phyloP scores from a whole-genome alignment of 1,139 yeast genomes.

The Arxiozyma heterogenica region DNA sequence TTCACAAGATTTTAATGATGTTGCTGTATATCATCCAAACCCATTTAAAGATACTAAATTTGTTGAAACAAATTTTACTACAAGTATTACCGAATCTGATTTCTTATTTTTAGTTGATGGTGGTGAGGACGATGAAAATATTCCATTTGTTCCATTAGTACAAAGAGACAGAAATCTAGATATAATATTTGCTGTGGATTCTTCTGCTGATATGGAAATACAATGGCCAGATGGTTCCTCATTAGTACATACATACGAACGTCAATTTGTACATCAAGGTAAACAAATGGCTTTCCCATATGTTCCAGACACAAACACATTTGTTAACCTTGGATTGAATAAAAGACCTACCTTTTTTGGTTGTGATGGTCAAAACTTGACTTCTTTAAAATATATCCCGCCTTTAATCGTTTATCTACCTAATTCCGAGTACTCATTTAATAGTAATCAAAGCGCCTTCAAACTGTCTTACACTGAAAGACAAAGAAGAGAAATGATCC shows the following conservation, averaged over 20 bases:
- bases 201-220: slow-evolving; percentile 62
- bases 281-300: slow-evolving; percentile 68
- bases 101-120: slow-evolving; percentile 70
- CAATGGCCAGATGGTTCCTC: slow-evolving; percentile 78
- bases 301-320: slow-evolving; percentile 66
- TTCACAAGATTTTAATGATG: slow-evolving; percentile 48
- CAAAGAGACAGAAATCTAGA: slow-evolving; percentile 65
- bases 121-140: slow-evolving; percentile 73
- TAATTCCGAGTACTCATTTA: slow-evolving; percentile 59
- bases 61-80: slow-evolving; percentile 32
- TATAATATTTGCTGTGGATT: slow-evolving; percentile 73
- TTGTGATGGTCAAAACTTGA: slow-evolving; percentile 61
- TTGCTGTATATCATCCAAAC: slow-evolving; percentile 66
- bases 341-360: slow-evolving; percentile 78
- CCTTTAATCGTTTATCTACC: slow-evolving; percentile 77
- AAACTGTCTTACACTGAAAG: slow-evolving; percentile 53
- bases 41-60: slow-evolving; percentile 44
- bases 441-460: slow-evolving; percentile 66
- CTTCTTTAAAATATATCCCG: slow-evolving; percentile 46
- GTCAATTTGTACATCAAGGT: slow-evolving; percentile 59
- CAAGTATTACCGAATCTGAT: slow-evolving; percentile 35
- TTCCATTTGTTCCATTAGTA: slow-evolving; percentile 70
- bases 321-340: slow-evolving; percentile 47
- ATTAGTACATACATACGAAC: slow-evolving; percentile 51
- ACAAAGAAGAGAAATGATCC: slow-evolving; percentile 53